Evolutionary conservation across 352 stramenopile genomes (phyloP), one percentile per base, ranked within the genome.

Genomic region (Poterioochromonas sp.): DNA sequence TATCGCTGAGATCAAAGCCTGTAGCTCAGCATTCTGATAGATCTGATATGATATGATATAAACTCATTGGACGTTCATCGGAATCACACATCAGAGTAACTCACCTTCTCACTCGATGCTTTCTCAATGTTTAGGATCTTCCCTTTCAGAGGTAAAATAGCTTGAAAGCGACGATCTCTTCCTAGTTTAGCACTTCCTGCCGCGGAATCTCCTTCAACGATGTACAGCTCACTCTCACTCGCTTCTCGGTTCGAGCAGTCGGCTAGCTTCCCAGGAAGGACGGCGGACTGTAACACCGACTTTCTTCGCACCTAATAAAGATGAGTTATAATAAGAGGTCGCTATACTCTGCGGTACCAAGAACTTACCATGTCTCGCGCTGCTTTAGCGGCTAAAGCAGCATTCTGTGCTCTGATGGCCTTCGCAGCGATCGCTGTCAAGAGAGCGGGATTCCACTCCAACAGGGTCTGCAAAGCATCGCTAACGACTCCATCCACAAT

Each of bases 81-180:
- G n/a, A n/a, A n/a, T n/a, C n/a, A n/a, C n/a, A n/a, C n/a, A n/a
- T n/a, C n/a, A n/a, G n/a, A n/a, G n/a, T n/a, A n/a, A n/a, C 44
- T 20, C 8, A 62, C 51, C 62, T 81, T 86, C 79, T 91, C 88
- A 0, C 85, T 79, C 29, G 86, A 83, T 32, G 84, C 87, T 54
- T 88, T 87, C 84, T 93, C 88, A 82, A 93, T 91, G 81, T 93
- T 93, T 47, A 93, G 80, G 76, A 93, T 92, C 81, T 93, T 93
- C 68, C 88, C 88, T 49, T 86, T 82, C 37, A 93, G 82, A n/a
- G 88, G 88, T 22, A 93, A 76, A 78, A 93, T 92, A 12, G 88
- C 88, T 29, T 93, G 88, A n/a, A 86, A 90, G 40, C 81, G 73
- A 73, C 88, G 81, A 83, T 92, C 84, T 35, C 88, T 77, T 37